These are phyloP conservation scores for Penicillium cataractarum DNA, from an alignment of 495 filamentous ascomycete genomes.

Conservation along the genomic window DNA sequence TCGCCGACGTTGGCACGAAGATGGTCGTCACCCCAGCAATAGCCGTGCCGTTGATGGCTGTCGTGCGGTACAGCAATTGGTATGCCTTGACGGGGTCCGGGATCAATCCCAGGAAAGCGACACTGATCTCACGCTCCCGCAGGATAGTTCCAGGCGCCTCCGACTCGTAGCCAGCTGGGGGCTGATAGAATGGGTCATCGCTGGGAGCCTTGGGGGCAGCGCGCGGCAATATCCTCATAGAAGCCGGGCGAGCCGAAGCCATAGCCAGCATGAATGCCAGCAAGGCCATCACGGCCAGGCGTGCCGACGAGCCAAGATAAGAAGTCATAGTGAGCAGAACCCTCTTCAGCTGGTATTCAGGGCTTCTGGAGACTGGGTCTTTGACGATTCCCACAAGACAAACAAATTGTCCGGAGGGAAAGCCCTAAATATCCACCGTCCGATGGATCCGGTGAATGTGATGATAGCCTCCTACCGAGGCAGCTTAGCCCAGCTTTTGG, in stretches of 20 bases:
- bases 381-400: constrained; percentile 3
- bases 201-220: constrained; percentile 20
- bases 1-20: constrained; percentile 34
- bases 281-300: constrained; percentile 23
- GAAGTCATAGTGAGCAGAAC: background rate
- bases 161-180: constrained; percentile 33
- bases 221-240: constrained; percentile 9
- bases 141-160: constrained; percentile 34
- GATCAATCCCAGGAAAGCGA: constrained; percentile 37
- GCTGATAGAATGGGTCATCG: constrained; percentile 40
- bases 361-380: background rate
- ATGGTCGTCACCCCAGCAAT: constrained; percentile 41
- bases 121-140: constrained; percentile 27
- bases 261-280: constrained; percentile 24
- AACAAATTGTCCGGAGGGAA: constrained; percentile 8
- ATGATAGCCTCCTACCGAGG: constrained; percentile 15
- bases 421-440: constrained; percentile 21
- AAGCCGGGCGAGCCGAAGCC: constrained; percentile 21
- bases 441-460: constrained; percentile 17
- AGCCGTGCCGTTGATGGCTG: constrained; percentile 37
- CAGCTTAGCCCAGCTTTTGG: constrained; percentile 8
- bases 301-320: constrained; percentile 9
- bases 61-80: constrained; percentile 36
- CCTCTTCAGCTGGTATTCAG: background rate
- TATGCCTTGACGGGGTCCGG: constrained; percentile 33